Conservation (phyloP, 2,329 filamentous ascomycete species). For the Epichloe sp. region DNA sequence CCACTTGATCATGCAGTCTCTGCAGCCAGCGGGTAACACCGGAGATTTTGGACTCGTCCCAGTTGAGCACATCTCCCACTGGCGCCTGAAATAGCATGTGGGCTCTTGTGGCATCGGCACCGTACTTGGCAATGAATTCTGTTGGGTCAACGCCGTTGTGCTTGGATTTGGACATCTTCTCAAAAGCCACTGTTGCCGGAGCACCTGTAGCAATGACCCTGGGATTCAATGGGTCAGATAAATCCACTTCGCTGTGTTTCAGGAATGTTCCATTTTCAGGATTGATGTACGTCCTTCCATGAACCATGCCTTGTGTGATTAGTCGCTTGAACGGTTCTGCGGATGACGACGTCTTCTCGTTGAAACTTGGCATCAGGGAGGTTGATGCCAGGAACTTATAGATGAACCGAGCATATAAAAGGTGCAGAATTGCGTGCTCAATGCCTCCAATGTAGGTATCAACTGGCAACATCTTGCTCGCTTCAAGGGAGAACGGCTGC, state of each 20-base stretch:
- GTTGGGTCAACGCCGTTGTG: constrained; percentile 81
- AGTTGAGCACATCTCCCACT: constrained; percentile 71
- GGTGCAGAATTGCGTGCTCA: constrained; percentile 81
- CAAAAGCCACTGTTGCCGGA: constrained; percentile 51
- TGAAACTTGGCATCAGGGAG: constrained; percentile 28
- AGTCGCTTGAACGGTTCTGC: constrained; percentile 73
- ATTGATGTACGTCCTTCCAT: constrained; percentile 71
- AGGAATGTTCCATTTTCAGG: constrained; percentile 65
- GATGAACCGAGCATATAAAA: constrained; percentile 81
- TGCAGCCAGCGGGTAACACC: constrained; percentile 73
- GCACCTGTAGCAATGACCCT: constrained; percentile 48
- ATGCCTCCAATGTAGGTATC: constrained; percentile 84
- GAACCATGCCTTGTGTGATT: constrained; percentile 86
- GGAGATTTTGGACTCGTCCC: constrained; percentile 72
- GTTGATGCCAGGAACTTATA: constrained; percentile 68
- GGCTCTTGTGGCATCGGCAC: constrained; percentile 71
- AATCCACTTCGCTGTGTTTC: constrained; percentile 60
- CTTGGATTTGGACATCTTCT: constrained; percentile 96
- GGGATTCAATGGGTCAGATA: constrained; percentile 41
- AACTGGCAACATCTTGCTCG: constrained; percentile 53
- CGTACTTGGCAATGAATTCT: constrained; percentile 57
- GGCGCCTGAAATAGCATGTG: constrained; percentile 86
- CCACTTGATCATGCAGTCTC: constrained; percentile 48
- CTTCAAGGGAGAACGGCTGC: constrained; percentile 48
- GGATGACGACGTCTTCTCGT: constrained; percentile 18